phyloP scores from a whole-genome alignment of 2,329 filamentous ascomycete species.

The Penicillium sp. region DNA sequence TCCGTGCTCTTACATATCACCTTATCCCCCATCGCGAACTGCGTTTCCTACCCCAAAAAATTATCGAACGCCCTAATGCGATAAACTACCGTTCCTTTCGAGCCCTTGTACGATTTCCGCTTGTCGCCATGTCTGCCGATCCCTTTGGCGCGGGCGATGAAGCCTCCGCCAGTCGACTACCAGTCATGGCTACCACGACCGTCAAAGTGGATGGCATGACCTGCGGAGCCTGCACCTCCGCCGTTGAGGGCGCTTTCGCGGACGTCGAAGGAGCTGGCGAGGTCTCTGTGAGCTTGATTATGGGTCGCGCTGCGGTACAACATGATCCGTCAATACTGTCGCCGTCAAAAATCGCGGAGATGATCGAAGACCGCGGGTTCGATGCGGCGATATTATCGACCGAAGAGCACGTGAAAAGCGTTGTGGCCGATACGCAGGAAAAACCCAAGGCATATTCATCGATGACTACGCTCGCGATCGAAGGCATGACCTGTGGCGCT shows the following conservation, averaged over 20 bases:
- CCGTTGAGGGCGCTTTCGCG: conserved; percentile 90
- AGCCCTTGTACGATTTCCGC: conserved; percentile 1
- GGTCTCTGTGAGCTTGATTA: conserved; percentile 89
- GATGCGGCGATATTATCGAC: conserved; percentile 86
- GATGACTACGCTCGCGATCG: conserved; percentile 74
- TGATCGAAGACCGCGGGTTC: conserved; percentile 89
- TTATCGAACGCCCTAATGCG: conserved; percentile 14
- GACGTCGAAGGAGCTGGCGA: conserved; percentile 75
- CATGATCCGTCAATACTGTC: conserved; percentile 76
- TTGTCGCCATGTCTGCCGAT: conserved; percentile 19
- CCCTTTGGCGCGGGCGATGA: conserved; percentile 18
- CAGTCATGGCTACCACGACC: conserved; percentile 81
- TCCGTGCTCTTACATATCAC: conserved; percentile 20
- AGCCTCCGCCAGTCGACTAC: conserved; percentile 25
- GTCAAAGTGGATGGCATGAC: conserved; percentile 82
- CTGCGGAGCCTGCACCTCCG: conserved; percentile 91
- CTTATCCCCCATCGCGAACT: conserved; percentile 11
- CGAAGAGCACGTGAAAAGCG: conserved; percentile 53
- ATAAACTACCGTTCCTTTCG: conserved; percentile 7
- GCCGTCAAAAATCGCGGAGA: conserved; percentile 74
- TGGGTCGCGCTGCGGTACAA: conserved; percentile 92
- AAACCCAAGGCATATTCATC: conserved; percentile 40
- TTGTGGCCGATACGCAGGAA: conserved; percentile 33
- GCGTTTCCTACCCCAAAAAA: neutral
- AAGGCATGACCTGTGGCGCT: conserved; percentile 89